phyloP scores from a whole-genome alignment of 257 asterid genomes.

The Nyctanthes arbortristis region DNA sequence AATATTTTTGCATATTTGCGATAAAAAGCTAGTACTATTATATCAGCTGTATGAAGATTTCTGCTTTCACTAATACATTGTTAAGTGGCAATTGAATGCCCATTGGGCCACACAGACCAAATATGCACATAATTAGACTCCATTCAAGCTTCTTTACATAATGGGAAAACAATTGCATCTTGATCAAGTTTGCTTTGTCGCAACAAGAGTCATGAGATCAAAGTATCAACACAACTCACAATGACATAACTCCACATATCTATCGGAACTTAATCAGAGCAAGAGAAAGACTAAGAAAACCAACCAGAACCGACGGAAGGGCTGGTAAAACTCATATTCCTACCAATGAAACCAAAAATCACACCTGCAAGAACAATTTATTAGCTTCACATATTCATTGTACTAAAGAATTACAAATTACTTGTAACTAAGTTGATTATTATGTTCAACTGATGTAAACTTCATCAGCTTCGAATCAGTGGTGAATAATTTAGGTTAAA shows the following conservation, averaged over 20 bases:
- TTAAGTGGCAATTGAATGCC: not conserved
- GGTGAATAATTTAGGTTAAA: not conserved
- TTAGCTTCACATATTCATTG: not conserved
- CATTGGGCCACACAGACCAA: not conserved
- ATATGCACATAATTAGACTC: not conserved
- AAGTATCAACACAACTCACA: not conserved
- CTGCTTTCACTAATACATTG: not conserved
- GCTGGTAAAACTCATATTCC: conserved; percentile 64
- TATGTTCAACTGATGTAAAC: not conserved
- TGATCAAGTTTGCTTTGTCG: not conserved
- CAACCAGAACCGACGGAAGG: conserved; percentile 69
- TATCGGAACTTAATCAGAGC: not conserved
- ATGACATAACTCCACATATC: not conserved
- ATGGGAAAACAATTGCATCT: not conserved
- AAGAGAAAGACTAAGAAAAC: conserved; percentile 27
- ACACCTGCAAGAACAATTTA: conserved; percentile 19
- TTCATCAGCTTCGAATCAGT: not conserved
- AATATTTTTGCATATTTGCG: not conserved
- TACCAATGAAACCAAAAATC: conserved; percentile 23
- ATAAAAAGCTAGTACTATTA: not conserved
- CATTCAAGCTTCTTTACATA: not conserved
- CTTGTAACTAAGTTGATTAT: not conserved
- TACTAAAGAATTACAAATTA: not conserved
- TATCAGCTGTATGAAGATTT: not conserved
- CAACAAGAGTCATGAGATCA: not conserved